Percentiles rank a stretch among this genome's conserved stretches.
phyloP scores from a whole-genome alignment of 2,329 filamentous ascomycete genomes.

The Microthyrium microscopicum region DNA sequence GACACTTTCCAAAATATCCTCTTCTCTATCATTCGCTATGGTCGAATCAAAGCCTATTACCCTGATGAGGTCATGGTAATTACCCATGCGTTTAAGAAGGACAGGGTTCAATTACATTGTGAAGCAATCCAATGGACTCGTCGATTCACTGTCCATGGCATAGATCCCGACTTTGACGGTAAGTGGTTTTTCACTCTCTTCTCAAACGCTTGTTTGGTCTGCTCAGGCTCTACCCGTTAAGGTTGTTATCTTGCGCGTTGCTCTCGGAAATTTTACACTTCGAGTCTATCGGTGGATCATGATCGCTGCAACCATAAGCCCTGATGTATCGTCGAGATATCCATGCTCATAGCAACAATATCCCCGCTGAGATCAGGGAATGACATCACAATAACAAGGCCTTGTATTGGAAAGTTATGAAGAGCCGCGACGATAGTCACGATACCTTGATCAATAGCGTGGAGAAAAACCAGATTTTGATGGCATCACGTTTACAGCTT shows the following conservation, averaged over 20 bases:
- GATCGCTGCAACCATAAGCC: too few species aligned
- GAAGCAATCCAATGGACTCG: conserved; percentile 25
- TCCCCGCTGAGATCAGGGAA: too few species aligned
- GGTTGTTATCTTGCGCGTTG: neutral
- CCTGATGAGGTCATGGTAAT: conserved; percentile 26
- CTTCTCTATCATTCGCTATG: conserved; percentile 49
- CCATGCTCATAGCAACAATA: neutral
- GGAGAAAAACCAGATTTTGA: too few species aligned
- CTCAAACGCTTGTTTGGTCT: neutral
- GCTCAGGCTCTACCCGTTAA: neutral
- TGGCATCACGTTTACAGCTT: too few species aligned
- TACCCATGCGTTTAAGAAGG: conserved; percentile 31
- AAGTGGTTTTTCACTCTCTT: conserved; percentile 3
- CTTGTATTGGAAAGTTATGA: too few species aligned
- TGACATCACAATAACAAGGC: too few species aligned
- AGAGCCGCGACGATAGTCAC: too few species aligned
- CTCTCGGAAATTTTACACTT: neutral
- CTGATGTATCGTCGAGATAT: too few species aligned
- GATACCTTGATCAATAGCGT: too few species aligned
- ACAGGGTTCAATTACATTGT: conserved; percentile 20
- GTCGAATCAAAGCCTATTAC: conserved; percentile 21
- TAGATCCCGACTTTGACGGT: conserved; percentile 27
- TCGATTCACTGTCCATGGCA: conserved; percentile 25
- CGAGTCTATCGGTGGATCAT: neutral
- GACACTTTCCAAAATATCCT: conserved; percentile 79